Percentiles rank a stretch among this genome's conserved stretches.
Evolutionary conservation across 2,329 filamentous ascomycete genomes (phyloP).

Genomic region (Epichloe sp.): DNA sequence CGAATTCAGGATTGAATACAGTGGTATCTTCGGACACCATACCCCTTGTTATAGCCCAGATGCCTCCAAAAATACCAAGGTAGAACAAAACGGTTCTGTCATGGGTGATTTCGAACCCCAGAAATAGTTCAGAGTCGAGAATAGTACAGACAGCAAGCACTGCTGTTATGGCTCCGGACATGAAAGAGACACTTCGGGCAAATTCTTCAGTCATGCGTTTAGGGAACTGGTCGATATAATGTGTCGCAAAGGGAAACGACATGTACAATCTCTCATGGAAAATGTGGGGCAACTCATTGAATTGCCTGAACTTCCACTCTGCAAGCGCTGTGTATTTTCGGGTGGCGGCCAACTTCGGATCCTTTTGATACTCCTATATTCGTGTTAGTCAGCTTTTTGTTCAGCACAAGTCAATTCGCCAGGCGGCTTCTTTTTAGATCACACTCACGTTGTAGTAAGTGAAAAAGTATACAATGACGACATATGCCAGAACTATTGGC

Average conservation of each 20-base stretch:
- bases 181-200: conserved; percentile 73
- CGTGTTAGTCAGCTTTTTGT: background rate
- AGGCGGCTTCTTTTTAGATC: background rate
- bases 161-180: conserved; percentile 74
- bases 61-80: conserved; percentile 64
- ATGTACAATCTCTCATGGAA: conserved; percentile 85
- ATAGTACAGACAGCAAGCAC: conserved; percentile 74
- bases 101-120: conserved; percentile 81
- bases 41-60: conserved; percentile 70
- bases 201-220: conserved; percentile 86
- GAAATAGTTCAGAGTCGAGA: conserved; percentile 81
- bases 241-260: conserved; percentile 84
- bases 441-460: conserved; percentile 74
- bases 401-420: background rate
- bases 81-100: conserved; percentile 88
- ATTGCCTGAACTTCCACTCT: conserved; percentile 97
- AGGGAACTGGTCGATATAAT: conserved; percentile 91
- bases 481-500: conserved; percentile 76
- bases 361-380: conserved; percentile 78
- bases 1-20: conserved; percentile 85
- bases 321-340: conserved; percentile 86
- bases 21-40: conserved; percentile 77
- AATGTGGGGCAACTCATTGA: conserved; percentile 89
- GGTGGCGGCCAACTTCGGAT: conserved; percentile 68
- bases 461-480: conserved; percentile 82